A percentile compares a stretch with the other conserved stretches of the same genome.
These are phyloP conservation scores for Moricandia arvensis DNA, from an alignment of 345 rosid species.

Conservation along the genomic window DNA sequence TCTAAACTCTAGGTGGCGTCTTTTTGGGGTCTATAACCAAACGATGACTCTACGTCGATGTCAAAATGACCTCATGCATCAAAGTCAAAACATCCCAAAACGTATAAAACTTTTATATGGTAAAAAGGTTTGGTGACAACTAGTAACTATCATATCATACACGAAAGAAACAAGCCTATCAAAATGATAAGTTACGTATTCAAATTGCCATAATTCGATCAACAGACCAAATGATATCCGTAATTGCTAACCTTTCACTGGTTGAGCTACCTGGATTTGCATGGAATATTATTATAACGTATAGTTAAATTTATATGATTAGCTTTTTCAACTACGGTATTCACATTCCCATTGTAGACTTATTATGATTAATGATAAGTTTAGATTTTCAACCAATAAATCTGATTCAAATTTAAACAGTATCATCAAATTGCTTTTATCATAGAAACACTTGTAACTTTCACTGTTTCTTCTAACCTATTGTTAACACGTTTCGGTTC, in stretches of 20 bases:
- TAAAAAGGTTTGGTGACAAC: slow-evolving; percentile 5
- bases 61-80: slow-evolving; percentile 33
- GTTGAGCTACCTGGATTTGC: neutral
- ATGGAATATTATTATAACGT: neutral
- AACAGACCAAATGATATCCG: neutral
- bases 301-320: neutral
- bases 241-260: neutral
- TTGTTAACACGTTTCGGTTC: too few relatives aligned
- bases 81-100: slow-evolving; percentile 25
- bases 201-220: neutral
- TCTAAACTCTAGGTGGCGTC: slow-evolving; percentile 1
- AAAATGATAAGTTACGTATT: neutral
- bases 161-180: neutral
- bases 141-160: neutral
- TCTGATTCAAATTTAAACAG: neutral
- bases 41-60: slow-evolving; percentile 27
- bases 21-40: too few relatives aligned
- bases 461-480: neutral
- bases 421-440: neutral
- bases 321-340: neutral
- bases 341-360: neutral
- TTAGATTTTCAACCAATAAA: neutral
- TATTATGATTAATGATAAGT: neutral
- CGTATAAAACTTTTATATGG: neutral
- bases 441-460: neutral